Conservation (phyloP, 2,329 filamentous ascomycete species). For the Epichloe coenophiala region DNA sequence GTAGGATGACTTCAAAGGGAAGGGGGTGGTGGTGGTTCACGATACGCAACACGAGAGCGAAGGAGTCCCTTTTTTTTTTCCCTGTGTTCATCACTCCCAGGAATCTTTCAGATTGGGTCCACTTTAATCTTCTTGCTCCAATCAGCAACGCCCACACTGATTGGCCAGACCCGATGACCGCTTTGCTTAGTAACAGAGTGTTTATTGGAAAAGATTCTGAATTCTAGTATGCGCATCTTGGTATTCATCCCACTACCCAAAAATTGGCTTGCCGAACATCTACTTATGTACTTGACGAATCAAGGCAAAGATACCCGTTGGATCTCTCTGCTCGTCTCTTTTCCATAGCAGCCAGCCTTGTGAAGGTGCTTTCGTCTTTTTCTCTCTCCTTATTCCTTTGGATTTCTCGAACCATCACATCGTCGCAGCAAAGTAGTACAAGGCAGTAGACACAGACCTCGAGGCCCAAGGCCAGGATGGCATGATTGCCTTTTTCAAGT, state of each 20-base stretch:
- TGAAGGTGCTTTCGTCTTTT: no score
- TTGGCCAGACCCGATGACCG: neutral
- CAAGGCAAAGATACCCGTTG: no score
- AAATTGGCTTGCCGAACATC: slow-evolving; percentile 12
- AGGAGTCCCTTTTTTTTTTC: neutral
- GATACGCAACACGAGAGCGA: neutral
- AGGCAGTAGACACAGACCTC: slow-evolving; percentile 22
- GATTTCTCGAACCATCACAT: neutral
- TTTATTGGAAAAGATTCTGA: no score
- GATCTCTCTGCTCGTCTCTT: no score
- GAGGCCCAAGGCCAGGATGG: slow-evolving; percentile 13
- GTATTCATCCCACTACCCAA: slow-evolving; percentile 1
- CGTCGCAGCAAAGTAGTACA: slow-evolving; percentile 15
- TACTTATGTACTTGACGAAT: no score
- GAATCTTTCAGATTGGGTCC: neutral
- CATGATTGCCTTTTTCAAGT: slow-evolving; percentile 23
- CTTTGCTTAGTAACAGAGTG: neutral
- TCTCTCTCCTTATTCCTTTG: neutral
- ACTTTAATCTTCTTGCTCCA: neutral
- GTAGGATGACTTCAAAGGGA: neutral
- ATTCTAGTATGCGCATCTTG: no score
- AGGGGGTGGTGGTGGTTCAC: neutral
- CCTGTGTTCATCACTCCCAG: neutral
- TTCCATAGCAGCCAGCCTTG: no score
- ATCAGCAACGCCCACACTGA: neutral